These are phyloP conservation scores for Diaporthe sp. DNA, from an alignment of 2,329 filamentous ascomycete genomes.

Conservation along the genomic window DNA sequence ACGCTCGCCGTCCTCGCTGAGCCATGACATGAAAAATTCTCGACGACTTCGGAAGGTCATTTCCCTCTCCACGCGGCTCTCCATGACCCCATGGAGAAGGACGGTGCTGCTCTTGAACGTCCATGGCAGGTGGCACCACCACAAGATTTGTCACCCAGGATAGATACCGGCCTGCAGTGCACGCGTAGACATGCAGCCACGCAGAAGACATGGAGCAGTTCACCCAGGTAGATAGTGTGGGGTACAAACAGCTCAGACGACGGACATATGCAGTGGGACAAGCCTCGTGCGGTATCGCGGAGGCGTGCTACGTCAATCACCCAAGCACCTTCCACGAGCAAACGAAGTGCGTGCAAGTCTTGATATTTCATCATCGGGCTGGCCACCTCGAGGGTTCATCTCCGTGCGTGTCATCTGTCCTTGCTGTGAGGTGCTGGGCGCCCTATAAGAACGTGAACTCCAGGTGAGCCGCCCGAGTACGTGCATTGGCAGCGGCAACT, in stretches of 20 bases:
- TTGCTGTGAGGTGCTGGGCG: conserved; percentile 6
- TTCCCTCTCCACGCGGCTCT: conserved; percentile 17
- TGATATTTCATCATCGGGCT: conserved; percentile 2
- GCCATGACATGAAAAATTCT: conserved; percentile 34
- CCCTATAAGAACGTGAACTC: conserved; percentile 12
- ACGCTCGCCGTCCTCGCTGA: conserved; percentile 21
- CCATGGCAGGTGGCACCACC: conserved; percentile 17
- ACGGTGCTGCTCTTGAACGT: not conserved
- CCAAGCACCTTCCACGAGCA: conserved; percentile 12
- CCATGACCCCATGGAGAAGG: conserved; percentile 26
- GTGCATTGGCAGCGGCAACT: not conserved
- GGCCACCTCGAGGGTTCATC: not conserved
- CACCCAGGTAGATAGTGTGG: not conserved
- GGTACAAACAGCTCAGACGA: not conserved
- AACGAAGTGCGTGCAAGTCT: conserved; percentile 1
- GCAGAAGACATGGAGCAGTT: not conserved
- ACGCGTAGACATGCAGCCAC: not conserved
- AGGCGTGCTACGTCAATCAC: conserved; percentile 15
- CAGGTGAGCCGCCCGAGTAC: not conserved
- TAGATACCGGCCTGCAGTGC: conserved; percentile 12
- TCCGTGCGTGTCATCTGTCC: not conserved
- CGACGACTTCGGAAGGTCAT: conserved; percentile 27
- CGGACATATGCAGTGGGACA: conserved; percentile 1
- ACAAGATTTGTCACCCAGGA: conserved; percentile 7
- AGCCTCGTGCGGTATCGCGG: conserved; percentile 10